These are phyloP conservation scores for Stipa capillata DNA, from an alignment of 176 grass and related monocot species.

Conservation along the genomic window DNA sequence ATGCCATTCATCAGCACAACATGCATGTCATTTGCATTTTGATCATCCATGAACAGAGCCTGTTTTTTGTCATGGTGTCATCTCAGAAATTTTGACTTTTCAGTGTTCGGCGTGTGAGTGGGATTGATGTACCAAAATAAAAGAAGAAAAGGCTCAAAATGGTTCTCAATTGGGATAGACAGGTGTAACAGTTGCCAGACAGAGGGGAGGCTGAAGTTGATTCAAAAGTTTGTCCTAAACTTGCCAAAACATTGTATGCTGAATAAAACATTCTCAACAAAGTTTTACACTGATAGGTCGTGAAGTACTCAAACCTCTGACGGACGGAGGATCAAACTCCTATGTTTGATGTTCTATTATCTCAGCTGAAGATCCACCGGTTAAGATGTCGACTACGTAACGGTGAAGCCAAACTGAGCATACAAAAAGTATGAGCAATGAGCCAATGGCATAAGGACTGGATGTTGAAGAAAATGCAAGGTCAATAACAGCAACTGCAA, in stretches of 20 bases:
- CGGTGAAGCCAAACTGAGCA: slow-evolving; percentile 32
- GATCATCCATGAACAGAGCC: neutral
- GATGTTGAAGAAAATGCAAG: neutral
- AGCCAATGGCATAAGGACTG: neutral
- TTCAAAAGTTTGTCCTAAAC: neutral
- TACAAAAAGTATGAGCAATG: neutral
- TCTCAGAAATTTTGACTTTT: slow-evolving; percentile 6
- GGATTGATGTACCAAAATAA: neutral
- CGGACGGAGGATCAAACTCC: slow-evolving; percentile 62
- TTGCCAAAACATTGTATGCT: neutral
- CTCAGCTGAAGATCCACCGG: slow-evolving; percentile 17
- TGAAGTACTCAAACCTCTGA: too few relatives aligned
- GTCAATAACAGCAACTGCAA: slow-evolving; percentile 44
- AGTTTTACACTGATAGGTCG: neutral
- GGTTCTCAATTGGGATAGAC: neutral
- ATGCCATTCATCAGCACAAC: slow-evolving; percentile 4
- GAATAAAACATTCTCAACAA: neutral
- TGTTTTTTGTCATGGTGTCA: neutral
- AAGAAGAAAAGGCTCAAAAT: neutral
- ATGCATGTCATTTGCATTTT: slow-evolving; percentile 9
- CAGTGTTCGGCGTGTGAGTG: neutral
- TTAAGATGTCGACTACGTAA: slow-evolving; percentile 33
- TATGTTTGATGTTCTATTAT: slow-evolving; percentile 27
- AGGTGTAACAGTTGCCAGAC: too few relatives aligned
- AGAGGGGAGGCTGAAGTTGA: neutral